phyloP scores from a whole-genome alignment of 768 basidiomycete species.

The Hericium rajendrae region DNA sequence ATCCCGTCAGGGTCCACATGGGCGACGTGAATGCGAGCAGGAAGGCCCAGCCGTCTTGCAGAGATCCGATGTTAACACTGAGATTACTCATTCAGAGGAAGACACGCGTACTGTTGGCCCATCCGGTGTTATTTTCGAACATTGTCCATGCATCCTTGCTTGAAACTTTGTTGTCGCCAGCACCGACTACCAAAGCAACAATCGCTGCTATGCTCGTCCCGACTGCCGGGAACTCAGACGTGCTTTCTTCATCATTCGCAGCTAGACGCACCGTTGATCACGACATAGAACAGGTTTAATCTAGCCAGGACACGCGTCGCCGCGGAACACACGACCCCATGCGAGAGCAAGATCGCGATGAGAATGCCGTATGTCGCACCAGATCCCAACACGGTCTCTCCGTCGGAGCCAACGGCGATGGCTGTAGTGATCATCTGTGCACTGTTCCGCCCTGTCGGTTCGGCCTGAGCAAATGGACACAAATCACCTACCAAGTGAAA shows the following conservation, averaged over 20 bases:
- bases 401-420: conserved; percentile 51
- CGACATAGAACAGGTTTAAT: conserved; percentile 60
- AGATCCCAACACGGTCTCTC: conserved; percentile 36
- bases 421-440: conserved; percentile 74
- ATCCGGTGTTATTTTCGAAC: conserved; percentile 65
- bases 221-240: conserved; percentile 26
- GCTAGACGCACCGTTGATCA: conserved; percentile 44
- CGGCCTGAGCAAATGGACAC: neutral
- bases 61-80: neutral
- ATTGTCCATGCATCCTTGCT: conserved; percentile 58
- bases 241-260: neutral
- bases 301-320: conserved; percentile 56
- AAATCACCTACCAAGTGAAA: conserved; percentile 43
- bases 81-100: neutral
- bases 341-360: conserved; percentile 51
- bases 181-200: conserved; percentile 44
- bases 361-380: conserved; percentile 64
- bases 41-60: conserved; percentile 65
- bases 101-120: conserved; percentile 43
- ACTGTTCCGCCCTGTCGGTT: conserved; percentile 19
- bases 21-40: conserved; percentile 62
- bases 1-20: conserved; percentile 76
- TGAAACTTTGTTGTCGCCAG: conserved; percentile 46
- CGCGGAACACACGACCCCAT: conserved; percentile 63
- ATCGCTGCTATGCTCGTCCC: conserved; percentile 59